Evolutionary conservation across 192 early-diverging fungal species (phyloP), one percentile per base, ranked within the genome.

Genomic region (Gamsiella multidivaricata): DNA sequence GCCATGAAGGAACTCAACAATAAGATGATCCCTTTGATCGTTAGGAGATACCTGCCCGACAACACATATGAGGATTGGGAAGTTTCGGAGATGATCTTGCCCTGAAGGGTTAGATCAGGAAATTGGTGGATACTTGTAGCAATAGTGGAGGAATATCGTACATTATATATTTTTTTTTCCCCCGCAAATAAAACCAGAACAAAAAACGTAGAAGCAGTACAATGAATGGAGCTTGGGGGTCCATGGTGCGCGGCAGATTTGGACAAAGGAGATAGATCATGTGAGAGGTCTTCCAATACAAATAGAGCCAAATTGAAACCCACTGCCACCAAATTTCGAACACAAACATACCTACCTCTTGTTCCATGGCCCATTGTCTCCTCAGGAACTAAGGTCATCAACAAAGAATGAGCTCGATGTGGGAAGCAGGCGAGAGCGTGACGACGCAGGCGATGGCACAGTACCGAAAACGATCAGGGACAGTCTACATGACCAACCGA

Each of bases 11-110:
- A 99, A 73, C 85, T 99, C 61, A 84, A 94, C 62, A 94, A 93
- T 72, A 89, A 91, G 80, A 98, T 94, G 83, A 93, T 98, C 65
- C 95, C 96, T 33, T 88, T 98, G 60, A 91, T 97, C 65, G 90
- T 99, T 42, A 83, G 96, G 80, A 87, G 97, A 69, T 96, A 93
- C 69, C 74, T 99, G 58, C 97, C 97, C 10, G 97, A 99, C 80
- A 91, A 90, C 34, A 92, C 89, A 80, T 97, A 89, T 69, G 96
- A 99, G 84, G 95, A 97, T 83, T 98, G 96, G 96, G 83, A 91
- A 51, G 93, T 96, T 33, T 88, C 88, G 25, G 95, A 99, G 80
- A 87, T 99, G 72, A 95, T 93, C 58, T 84, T 88, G 52, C 74
- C 74, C 43, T 78, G 45, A 68, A 43, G 11, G 17, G 29, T 12